Evolutionary conservation across 1,284 basidiomycete species (phyloP).

Genomic region (Moesziomyces aphidis): DNA sequence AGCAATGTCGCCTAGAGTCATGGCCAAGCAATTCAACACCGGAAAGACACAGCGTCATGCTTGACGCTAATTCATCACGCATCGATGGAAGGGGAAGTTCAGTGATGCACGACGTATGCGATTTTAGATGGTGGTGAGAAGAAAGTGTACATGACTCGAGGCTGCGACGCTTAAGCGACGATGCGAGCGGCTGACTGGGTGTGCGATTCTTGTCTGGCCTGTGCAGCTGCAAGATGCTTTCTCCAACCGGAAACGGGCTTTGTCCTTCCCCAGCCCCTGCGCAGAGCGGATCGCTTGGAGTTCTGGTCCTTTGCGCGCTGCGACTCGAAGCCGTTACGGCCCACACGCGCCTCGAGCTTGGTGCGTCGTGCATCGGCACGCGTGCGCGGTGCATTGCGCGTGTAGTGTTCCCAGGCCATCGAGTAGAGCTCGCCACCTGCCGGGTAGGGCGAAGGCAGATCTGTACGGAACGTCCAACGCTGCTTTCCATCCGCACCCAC

Average conservation of each 20-base stretch:
- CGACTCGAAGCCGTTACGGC: conserved; percentile 52
- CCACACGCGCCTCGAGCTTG: conserved; percentile 55
- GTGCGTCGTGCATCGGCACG: conserved; percentile 58
- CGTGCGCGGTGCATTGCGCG: conserved; percentile 60
- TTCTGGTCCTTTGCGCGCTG: conserved; percentile 58
- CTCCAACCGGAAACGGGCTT: conserved; percentile 44
- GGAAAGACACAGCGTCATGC: too few species aligned
- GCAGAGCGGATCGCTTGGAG: conserved; percentile 44
- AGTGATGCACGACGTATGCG: too few species aligned
- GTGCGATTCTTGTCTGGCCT: conserved; percentile 7
- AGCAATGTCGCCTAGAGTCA: neutral
- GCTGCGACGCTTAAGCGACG: conserved; percentile 9
- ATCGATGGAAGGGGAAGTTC: too few species aligned
- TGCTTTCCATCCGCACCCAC: conserved; percentile 6
- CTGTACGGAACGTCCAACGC: conserved; percentile 53
- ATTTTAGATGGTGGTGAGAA: neutral
- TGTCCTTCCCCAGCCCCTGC: conserved; percentile 59
- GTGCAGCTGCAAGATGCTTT: conserved; percentile 24
- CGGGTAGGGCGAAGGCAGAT: conserved; percentile 64
- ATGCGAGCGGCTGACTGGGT: conserved; percentile 3
- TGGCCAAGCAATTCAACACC: too few species aligned
- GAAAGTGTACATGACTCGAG: neutral
- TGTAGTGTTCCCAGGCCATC: conserved; percentile 66
- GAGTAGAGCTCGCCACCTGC: conserved; percentile 62
- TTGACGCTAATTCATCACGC: too few species aligned